phyloP scores from a whole-genome alignment of 345 rosid genomes.

The Dipteronia dyeriana region DNA sequence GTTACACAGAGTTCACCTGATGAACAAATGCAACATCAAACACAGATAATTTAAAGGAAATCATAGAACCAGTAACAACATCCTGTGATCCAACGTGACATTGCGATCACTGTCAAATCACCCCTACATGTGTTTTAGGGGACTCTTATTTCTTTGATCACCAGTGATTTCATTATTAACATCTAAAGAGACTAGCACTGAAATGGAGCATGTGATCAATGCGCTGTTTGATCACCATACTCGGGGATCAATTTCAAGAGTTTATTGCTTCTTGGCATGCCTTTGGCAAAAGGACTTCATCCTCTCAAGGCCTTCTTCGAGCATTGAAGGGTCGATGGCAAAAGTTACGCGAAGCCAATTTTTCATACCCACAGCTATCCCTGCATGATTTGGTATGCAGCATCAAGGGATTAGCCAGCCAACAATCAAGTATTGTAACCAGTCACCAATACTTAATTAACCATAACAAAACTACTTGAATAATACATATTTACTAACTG shows the following conservation, averaged over 20 bases:
- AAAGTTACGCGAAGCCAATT: constrained; percentile 52
- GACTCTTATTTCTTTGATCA: not conserved
- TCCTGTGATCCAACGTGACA: not conserved
- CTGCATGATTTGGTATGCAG: constrained; percentile 23
- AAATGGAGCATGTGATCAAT: not conserved
- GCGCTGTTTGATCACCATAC: not conserved
- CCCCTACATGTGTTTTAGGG: not conserved
- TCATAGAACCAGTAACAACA: not conserved
- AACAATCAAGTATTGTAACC: too few species aligned
- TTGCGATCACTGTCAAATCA: not conserved
- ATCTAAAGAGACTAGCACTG: not conserved
- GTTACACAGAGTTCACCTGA: not conserved
- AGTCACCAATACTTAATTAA: not conserved
- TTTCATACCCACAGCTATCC: constrained; percentile 45
- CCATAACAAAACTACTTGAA: not conserved
- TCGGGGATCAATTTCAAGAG: not conserved
- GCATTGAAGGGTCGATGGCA: constrained; percentile 53
- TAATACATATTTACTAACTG: not conserved
- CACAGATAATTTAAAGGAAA: not conserved
- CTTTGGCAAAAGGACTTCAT: constrained; percentile 57
- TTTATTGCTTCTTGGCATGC: constrained; percentile 50
- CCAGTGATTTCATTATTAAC: not conserved
- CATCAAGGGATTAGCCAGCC: too few species aligned
- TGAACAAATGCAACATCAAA: not conserved
- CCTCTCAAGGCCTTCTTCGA: constrained; percentile 67